phyloP scores from a whole-genome alignment of 306 rosid species.

The Prosopis cineraria region DNA sequence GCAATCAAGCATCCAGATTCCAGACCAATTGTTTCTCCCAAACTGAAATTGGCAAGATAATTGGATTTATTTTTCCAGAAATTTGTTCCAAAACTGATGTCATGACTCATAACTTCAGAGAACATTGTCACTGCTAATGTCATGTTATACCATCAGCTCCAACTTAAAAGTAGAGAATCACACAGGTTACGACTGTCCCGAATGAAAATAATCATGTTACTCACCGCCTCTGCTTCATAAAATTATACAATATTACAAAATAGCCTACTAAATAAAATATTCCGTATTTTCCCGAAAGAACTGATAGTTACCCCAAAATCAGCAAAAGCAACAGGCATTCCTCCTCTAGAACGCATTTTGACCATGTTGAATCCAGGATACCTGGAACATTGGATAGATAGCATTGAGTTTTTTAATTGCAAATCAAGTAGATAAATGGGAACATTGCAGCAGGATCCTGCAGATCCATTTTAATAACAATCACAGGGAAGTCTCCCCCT shows the following conservation, averaged over 20 bases:
- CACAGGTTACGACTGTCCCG: background rate
- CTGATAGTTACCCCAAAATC: constrained; percentile 72
- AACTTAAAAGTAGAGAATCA: constrained; percentile 21
- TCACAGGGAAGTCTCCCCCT: background rate
- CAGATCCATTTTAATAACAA: constrained; percentile 21
- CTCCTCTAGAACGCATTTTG: constrained; percentile 90
- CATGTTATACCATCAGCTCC: background rate
- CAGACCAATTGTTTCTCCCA: background rate
- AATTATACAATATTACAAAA: constrained; percentile 18
- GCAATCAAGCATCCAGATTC: background rate
- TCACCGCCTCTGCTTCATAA: background rate
- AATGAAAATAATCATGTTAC: background rate
- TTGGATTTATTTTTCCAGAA: constrained; percentile 1
- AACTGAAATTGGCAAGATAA: constrained; percentile 16
- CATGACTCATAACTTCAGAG: background rate
- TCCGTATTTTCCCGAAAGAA: constrained; percentile 20
- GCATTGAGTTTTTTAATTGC: constrained; percentile 23
- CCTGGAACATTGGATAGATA: constrained; percentile 46
- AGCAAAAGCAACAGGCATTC: constrained; percentile 99
- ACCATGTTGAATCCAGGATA: constrained; percentile 79
- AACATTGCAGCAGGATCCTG: constrained; percentile 10
- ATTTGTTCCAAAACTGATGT: constrained; percentile 25
- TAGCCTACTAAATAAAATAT: constrained; percentile 6
- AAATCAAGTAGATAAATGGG: constrained; percentile 18
- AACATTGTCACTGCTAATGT: constrained; percentile 7